phyloP scores from a whole-genome alignment of 495 filamentous ascomycete genomes.

The Sabuloglossum arenarium region DNA sequence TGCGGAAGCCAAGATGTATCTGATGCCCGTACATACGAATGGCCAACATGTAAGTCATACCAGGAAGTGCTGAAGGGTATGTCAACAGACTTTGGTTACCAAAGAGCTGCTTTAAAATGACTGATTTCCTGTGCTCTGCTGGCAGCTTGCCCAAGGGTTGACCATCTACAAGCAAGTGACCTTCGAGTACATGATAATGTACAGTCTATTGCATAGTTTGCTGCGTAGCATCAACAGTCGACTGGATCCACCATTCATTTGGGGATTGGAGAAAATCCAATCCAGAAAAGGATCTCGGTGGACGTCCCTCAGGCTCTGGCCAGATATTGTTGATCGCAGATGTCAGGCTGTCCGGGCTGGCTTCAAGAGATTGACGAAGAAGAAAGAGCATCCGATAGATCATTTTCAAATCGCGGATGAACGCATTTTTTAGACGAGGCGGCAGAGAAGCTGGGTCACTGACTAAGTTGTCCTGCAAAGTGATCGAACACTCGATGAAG shows the following conservation, averaged over 20 bases:
- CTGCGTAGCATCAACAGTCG: conserved; percentile 8
- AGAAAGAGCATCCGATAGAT: conserved; percentile 16
- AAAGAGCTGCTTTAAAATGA: conserved; percentile 27
- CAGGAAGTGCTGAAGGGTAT: conserved; percentile 21
- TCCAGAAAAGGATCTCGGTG: conserved; percentile 6
- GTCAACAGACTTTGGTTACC: conserved; percentile 23
- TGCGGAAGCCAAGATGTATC: conserved; percentile 28
- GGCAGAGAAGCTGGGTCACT: conserved; percentile 15
- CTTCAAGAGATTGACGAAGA: conserved; percentile 14
- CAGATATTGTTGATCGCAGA: conserved; percentile 12
- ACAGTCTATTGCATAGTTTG: conserved; percentile 11
- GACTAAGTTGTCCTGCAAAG: conserved; percentile 21
- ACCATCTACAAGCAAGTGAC: conserved; percentile 26
- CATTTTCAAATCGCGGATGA: conserved; percentile 28
- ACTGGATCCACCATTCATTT: conserved; percentile 17
- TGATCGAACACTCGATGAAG: conserved; percentile 16
- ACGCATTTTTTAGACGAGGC: conserved; percentile 13
- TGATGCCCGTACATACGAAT: conserved; percentile 13
- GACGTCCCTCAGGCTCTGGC: conserved; percentile 1
- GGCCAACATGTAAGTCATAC: conserved; percentile 25
- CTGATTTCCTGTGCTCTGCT: conserved; percentile 17
- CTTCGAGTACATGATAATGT: conserved; percentile 26
- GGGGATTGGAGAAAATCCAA: conserved; percentile 11
- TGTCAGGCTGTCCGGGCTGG: conserved; percentile 11
- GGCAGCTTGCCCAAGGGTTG: conserved; percentile 27